Evolutionary conservation across 164 flowering plant genomes (phyloP), one percentile per base, ranked within the genome.

Genomic region (Brasenia schreberi): DNA sequence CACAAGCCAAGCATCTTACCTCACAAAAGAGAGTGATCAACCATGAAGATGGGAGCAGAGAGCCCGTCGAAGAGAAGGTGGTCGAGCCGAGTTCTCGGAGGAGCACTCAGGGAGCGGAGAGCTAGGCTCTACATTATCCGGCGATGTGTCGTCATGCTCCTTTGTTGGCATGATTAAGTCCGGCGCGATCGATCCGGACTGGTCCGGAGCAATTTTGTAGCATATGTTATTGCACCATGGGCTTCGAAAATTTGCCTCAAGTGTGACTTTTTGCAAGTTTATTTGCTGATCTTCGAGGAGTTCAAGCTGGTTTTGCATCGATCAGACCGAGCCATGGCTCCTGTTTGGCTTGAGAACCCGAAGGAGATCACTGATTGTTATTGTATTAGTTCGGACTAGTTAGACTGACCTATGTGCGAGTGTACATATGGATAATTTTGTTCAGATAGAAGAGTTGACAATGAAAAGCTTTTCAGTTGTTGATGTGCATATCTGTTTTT

Each of bases 1-100:
- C 39, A 33, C 4, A 33, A 33, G 39, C 39, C 39, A 33, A 33
- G 39, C 39, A 33, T 4, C 39, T 33, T 33, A 33, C 39, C 39
- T 33, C 39, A 33, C 1, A 33, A 33, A 33, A 33, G 39, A 33
- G 39, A 33, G 39, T 33, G 39, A 33, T 33, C 39, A 33, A 3
- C 39, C 33, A 61, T 61, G 63, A 61, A 61, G 63, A 61, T 61
- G 63, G 63, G 33, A 23, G 63, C 63, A 70, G 27, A 61, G 7
- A 18, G 33, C 23, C 19, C 33, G 12, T 23, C 81, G 9, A 83
- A 80, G 78, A 81, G 83, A 65, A 78, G 82, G 72, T 33, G 78
- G 7, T 70, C 83, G 11, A 80, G 81, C 74, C 80, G 77, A 72
- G 87, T 84, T 16, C 73, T 84, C 49, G 87, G 92, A 64, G 84